A percentile compares a stretch with the other conserved stretches of the same genome.
Evolutionary conservation across 1,139 yeast species (phyloP).

Genomic region (Yamadazyma aaseri): DNA sequence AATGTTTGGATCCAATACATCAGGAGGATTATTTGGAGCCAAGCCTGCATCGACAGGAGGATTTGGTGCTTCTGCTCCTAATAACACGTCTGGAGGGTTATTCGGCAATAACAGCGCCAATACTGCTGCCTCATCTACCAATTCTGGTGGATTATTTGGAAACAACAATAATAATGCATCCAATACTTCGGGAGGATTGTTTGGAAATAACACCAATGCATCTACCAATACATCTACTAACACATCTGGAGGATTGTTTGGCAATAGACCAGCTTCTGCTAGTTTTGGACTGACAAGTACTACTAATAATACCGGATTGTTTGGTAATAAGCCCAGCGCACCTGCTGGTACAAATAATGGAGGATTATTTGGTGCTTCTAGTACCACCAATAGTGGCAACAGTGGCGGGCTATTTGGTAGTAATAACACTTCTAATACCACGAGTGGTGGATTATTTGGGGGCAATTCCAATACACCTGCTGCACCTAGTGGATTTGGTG

Average conservation of each 20-base stretch:
- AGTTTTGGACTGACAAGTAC: conserved; percentile 2
- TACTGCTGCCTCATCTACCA: conserved; percentile 1
- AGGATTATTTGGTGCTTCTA: conserved; percentile 20
- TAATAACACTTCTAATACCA: conserved; percentile 4
- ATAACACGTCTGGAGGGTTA: conserved; percentile 13
- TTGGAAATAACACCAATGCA: conserved; percentile 17
- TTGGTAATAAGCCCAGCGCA: conserved; percentile 3
- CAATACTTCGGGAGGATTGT: conserved; percentile 20
- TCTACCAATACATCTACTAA: conserved; percentile 6
- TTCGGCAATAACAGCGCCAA: conserved; percentile 17
- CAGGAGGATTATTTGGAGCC: conserved; percentile 16
- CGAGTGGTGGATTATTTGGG: conserved; percentile 24
- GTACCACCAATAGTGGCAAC: conserved; percentile 4
- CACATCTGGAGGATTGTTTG: conserved; percentile 25
- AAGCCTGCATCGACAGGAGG: conserved; percentile 5
- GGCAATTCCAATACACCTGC: conserved; percentile 12
- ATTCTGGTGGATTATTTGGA: conserved; percentile 22
- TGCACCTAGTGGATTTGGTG: conserved; percentile 20
- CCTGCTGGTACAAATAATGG: background rate
- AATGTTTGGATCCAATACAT: conserved; percentile 8
- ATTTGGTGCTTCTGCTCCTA: conserved; percentile 14
- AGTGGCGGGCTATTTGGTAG: conserved; percentile 20
- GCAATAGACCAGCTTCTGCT: conserved; percentile 9
- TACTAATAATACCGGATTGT: conserved; percentile 1
- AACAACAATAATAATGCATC: conserved; percentile 4